Evolutionary conservation across 768 basidiomycete species (phyloP).

Genomic region (Termitomyces eurrhizus): DNA sequence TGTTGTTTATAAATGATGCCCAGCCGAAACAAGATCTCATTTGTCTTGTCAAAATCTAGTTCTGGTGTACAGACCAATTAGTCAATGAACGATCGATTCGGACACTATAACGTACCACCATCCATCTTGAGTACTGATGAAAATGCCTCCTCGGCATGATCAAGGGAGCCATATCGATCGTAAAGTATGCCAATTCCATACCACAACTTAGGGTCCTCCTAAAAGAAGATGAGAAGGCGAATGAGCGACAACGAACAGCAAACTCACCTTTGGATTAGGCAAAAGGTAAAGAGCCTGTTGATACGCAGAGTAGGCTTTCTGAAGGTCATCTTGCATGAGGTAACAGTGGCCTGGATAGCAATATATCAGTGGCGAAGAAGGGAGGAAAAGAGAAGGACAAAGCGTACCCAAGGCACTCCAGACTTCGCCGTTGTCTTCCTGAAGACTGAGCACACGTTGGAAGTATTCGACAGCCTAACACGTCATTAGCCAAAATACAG

Average conservation of each 20-base stretch:
- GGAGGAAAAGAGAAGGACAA: conserved; percentile 13
- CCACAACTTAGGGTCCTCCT: conserved; percentile 98
- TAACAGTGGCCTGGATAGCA: conserved; percentile 80
- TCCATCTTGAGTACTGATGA: conserved; percentile 96
- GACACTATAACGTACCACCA: conserved; percentile 61
- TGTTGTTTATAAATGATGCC: conserved; percentile 99
- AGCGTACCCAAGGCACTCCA: conserved; percentile 90
- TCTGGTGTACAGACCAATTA: conserved; percentile 29
- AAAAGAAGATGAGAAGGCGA: conserved; percentile 11
- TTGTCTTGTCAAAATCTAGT: conserved; percentile 95
- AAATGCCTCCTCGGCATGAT: conserved; percentile 99
- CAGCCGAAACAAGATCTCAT: conserved; percentile 96
- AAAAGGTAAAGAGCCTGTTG: conserved; percentile 96
- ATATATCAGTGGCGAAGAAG: conserved; percentile 16
- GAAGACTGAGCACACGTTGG: conserved; percentile 83
- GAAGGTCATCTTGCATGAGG: conserved; percentile 98
- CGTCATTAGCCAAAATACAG: conserved; percentile 32
- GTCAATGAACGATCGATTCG: conserved; percentile 6
- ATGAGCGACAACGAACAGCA: conserved; percentile 11
- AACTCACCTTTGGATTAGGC: conserved; percentile 84
- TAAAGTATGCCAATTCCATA: conserved; percentile 99
- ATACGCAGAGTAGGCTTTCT: conserved; percentile 97
- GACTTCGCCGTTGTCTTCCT: conserved; percentile 97
- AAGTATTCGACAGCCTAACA: conserved; percentile 94
- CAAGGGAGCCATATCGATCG: conserved; percentile 96